Evolutionary conservation across 2,329 filamentous ascomycete species (phyloP), one percentile per base, ranked within the genome.

Genomic region (Aspergillus glaucus): DNA sequence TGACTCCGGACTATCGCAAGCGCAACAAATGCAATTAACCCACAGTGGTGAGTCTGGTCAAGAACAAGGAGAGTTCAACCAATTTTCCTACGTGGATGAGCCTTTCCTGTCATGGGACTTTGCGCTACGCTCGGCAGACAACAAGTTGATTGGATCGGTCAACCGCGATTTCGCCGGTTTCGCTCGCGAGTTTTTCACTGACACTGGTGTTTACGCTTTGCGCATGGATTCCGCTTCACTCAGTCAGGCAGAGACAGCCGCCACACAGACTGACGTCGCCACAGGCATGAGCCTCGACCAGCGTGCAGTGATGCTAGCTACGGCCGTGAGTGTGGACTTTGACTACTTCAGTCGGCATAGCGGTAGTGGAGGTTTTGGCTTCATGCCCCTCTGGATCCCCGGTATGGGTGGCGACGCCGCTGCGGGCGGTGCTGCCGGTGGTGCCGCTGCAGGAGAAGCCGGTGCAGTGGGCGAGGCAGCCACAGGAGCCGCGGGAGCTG

Each of bases 281-380:
- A 68, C 69, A 1, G 79, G 78, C 3, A 82, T 85, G 80, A 83
- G 80, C 1, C 73, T 85, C 2, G 82, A 85, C 57, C 80, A 85
- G 62, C 74, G 82, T 46, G 82, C 82, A 2, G 75, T 84, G 22
- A 84, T 85, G 81, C 73, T 85, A 7, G 81, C 82, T 8, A 83
- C 81, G 0, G 82, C 82, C 6, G 81, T 85, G 10, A 80, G 74
- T 48, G 75, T 85, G 43, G 82, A 85, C 58, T 85, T 84, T 51
- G 82, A 85, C 60, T 85, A 85, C 64, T 85, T 85, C 67, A 84
- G 80, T 50, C 73, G 80, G 2, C 79, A 84, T 53, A 81, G 78
- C 46, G 63, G 69, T 15, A 62, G 68, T 2, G 72, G 73, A 8
- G 67, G 74, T 14, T 62, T 75, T 40, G 70, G 76, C 1, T 72